Percentiles rank a stretch among this genome's conserved stretches.
Conservation (phyloP, 306 rosid genomes). For the Medicago ruthenica region DNA sequence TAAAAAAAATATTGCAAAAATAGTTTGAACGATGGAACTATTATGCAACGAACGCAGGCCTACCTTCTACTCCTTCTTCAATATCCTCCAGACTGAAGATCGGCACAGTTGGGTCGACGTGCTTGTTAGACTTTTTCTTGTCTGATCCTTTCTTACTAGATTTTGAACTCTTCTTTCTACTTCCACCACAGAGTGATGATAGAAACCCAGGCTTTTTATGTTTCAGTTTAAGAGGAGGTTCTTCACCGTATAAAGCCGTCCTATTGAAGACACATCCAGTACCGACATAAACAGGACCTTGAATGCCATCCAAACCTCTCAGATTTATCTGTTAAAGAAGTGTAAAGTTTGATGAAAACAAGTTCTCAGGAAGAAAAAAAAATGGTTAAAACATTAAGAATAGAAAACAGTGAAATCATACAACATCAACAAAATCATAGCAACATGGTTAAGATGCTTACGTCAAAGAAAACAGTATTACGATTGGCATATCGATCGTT, state of each 20-base stretch:
- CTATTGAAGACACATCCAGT: conserved; percentile 97
- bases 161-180: conserved; percentile 71
- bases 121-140: conserved; percentile 78
- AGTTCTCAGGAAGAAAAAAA: conserved; percentile 2
- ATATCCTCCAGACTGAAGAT: conserved; percentile 87
- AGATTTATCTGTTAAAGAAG: conserved; percentile 77
- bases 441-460: conserved; percentile 49
- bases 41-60: conserved; percentile 10
- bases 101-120: conserved; percentile 82
- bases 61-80: conserved; percentile 98
- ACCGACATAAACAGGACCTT: conserved; percentile 99
- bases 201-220: conserved; percentile 73
- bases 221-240: conserved; percentile 91
- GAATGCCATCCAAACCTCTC: conserved; percentile 97
- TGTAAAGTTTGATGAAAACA: conserved; percentile 4
- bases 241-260: conserved; percentile 92
- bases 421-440: background rate
- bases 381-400: background rate
- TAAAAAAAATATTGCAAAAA: background rate
- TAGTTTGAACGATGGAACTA: conserved; percentile 15
- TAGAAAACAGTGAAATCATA: conserved; percentile 19
- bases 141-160: conserved; percentile 79
- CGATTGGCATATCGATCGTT: conserved; percentile 97
- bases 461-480: conserved; percentile 95
- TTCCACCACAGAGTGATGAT: conserved; percentile 76